A percentile compares a stretch with the other conserved stretches of the same genome.
Conservation (phyloP, 2,329 filamentous ascomycete species). For the Blastomyces emzantsi region DNA sequence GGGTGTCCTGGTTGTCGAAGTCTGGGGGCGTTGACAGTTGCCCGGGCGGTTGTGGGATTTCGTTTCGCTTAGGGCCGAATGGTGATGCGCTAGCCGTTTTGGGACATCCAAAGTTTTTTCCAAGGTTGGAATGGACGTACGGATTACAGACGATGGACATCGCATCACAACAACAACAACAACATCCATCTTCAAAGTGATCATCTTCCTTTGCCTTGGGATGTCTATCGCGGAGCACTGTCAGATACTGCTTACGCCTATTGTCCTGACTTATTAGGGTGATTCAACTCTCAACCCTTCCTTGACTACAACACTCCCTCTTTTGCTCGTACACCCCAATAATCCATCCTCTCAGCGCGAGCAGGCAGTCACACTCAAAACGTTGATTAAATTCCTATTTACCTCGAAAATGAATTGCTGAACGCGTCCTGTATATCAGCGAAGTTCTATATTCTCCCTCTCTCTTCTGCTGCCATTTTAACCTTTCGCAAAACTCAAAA, state of each 20-base stretch:
- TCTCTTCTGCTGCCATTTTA: conserved; percentile 28
- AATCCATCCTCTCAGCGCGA: conserved; percentile 35
- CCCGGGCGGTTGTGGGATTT: conserved; percentile 33
- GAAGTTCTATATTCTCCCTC: conserved; percentile 20
- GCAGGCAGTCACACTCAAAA: conserved; percentile 63
- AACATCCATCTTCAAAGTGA: too few relatives aligned
- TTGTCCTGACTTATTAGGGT: neutral
- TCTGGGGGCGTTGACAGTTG: conserved; percentile 28
- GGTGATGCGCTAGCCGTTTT: conserved; percentile 15
- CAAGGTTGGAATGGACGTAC: too few relatives aligned
- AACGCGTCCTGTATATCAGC: conserved; percentile 46
- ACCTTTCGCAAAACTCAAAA: conserved; percentile 43
- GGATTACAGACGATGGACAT: too few relatives aligned
- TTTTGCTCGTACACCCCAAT: conserved; percentile 85
- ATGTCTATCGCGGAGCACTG: too few relatives aligned
- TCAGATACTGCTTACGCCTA: neutral
- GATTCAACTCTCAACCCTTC: conserved; percentile 33
- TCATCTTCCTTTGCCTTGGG: too few relatives aligned
- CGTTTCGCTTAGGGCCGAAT: conserved; percentile 36
- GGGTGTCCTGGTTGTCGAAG: conserved; percentile 27
- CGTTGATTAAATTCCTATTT: conserved; percentile 64
- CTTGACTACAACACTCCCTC: conserved; percentile 54
- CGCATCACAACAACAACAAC: too few relatives aligned
- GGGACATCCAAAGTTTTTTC: neutral
- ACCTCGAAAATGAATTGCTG: conserved; percentile 58